phyloP scores from a whole-genome alignment of 129 eudicot species.

The Mikania micrantha region DNA sequence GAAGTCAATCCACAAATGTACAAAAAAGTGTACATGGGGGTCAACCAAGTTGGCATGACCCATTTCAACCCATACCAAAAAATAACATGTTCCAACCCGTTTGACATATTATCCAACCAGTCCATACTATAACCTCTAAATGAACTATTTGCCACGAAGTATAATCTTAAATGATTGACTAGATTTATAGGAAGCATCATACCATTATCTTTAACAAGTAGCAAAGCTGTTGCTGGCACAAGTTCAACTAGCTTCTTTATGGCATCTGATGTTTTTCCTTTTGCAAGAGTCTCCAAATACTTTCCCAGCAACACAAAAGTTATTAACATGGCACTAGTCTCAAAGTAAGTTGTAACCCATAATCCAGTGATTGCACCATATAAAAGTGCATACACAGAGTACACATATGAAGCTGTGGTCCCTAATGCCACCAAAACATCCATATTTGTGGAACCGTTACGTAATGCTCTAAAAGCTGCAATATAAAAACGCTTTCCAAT shows the following conservation, averaged over 20 bases:
- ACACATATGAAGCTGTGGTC: slow-evolving; percentile 86
- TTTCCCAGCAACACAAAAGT: slow-evolving; percentile 90
- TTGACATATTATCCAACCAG: background rate
- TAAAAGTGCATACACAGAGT: slow-evolving; percentile 81
- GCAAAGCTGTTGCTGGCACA: slow-evolving; percentile 80
- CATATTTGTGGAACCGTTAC: slow-evolving; percentile 95
- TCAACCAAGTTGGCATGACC: background rate
- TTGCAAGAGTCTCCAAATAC: slow-evolving; percentile 87
- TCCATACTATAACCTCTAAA: too few species aligned
- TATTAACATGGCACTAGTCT: slow-evolving; percentile 94
- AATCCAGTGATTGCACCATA: slow-evolving; percentile 93
- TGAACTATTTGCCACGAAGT: too few species aligned
- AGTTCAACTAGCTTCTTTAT: slow-evolving; percentile 92
- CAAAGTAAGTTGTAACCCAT: slow-evolving; percentile 95
- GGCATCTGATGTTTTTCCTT: slow-evolving; percentile 97
- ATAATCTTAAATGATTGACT: background rate
- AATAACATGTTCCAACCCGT: background rate
- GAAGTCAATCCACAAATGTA: background rate
- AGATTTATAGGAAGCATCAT: background rate
- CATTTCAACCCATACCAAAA: background rate
- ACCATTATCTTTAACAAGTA: slow-evolving; percentile 80
- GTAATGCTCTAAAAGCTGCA: slow-evolving; percentile 93
- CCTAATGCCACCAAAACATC: slow-evolving; percentile 98
- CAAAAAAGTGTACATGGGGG: background rate
- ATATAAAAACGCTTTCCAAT: slow-evolving; percentile 91